Evolutionary conservation across 2,329 filamentous ascomycete species (phyloP).

Genomic region (Chalaropsis ovoidea): DNA sequence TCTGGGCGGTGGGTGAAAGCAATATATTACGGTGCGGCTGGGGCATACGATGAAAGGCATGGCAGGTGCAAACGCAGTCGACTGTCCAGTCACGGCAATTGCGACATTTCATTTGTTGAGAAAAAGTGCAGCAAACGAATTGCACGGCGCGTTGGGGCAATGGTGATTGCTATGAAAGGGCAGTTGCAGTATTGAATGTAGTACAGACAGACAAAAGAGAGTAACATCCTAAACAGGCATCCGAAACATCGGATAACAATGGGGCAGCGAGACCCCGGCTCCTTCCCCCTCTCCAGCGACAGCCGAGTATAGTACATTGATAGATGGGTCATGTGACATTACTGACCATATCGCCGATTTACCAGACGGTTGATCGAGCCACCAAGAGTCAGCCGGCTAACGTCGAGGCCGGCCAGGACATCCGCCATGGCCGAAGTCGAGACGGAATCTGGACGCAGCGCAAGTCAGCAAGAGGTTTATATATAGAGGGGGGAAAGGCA

Average conservation of each 20-base stretch:
- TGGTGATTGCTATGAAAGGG: not conserved
- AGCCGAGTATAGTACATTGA: no score
- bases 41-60: not conserved
- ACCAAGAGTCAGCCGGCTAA: constrained; percentile 36
- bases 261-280: no score
- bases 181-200: not conserved
- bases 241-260: not conserved
- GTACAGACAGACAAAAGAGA: not conserved
- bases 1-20: not conserved
- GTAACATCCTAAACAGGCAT: constrained; percentile 4
- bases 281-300: no score
- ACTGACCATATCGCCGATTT: constrained; percentile 11
- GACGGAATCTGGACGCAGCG: constrained; percentile 52
- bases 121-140: not conserved
- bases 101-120: not conserved
- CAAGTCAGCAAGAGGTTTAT: constrained; percentile 12
- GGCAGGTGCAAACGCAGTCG: not conserved
- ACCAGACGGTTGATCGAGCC: constrained; percentile 26
- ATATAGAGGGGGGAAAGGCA: not conserved
- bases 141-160: not conserved
- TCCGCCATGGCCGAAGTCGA: constrained; percentile 74
- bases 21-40: not conserved
- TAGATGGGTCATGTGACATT: not conserved
- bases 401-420: constrained; percentile 57
- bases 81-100: not conserved